Conservation (phyloP, 2,329 filamentous ascomycete species). For the Venturia carpophila region DNA sequence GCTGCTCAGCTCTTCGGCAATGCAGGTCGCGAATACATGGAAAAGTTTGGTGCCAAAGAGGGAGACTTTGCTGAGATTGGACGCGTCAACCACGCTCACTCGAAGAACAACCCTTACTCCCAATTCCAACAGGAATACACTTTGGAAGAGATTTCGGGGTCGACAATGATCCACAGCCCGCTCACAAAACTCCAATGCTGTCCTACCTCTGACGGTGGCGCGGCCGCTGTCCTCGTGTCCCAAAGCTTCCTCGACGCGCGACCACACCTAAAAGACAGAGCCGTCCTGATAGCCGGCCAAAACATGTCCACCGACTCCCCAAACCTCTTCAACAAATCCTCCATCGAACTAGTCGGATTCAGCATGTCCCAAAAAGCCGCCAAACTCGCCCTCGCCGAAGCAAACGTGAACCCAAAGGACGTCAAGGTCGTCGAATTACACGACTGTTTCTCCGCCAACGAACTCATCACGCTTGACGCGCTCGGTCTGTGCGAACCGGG, state of each 20-base stretch:
- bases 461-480: constrained; percentile 84
- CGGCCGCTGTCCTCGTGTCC: constrained; percentile 81
- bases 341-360: constrained; percentile 85
- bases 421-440: constrained; percentile 85
- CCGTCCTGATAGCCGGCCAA: constrained; percentile 85
- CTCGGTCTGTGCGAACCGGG: constrained; percentile 70
- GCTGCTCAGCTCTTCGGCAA: constrained; percentile 95
- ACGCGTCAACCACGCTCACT: constrained; percentile 87
- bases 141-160: constrained; percentile 67
- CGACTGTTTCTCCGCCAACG: constrained; percentile 94
- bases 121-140: constrained; percentile 93
- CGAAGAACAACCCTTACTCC: constrained; percentile 89
- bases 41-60: constrained; percentile 75
- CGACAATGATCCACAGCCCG: constrained; percentile 73
- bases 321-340: constrained; percentile 65
- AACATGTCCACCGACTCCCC: constrained; percentile 77
- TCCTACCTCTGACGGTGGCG: constrained; percentile 87
- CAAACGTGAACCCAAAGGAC: constrained; percentile 56
- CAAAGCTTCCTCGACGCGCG: constrained; percentile 79
- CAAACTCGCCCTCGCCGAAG: constrained; percentile 63
- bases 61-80: constrained; percentile 94
- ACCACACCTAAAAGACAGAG: constrained; percentile 72
- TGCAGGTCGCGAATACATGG: constrained; percentile 87
- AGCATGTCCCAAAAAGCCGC: constrained; percentile 73
- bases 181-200: constrained; percentile 98